Evolutionary conservation across 192 early-diverging fungal species (phyloP).

Genomic region (Umbelopsis sp.): DNA sequence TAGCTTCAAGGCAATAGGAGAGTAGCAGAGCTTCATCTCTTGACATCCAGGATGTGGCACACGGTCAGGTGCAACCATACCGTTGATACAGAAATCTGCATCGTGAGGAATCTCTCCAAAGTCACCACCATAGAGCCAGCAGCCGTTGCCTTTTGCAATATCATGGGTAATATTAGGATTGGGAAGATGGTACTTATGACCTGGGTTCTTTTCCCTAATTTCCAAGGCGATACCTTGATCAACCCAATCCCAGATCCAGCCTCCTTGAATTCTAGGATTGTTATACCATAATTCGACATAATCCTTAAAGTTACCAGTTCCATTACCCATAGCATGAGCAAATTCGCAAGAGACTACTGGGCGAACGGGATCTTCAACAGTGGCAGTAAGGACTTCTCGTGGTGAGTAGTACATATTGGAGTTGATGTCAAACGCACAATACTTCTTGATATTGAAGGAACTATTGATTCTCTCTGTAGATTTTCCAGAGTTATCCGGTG

Average conservation of each 20-base stretch:
- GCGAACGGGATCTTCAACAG: conserved; percentile 5
- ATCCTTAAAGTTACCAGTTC: conserved; percentile 13
- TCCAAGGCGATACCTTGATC: conserved; percentile 18
- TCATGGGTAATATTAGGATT: conserved; percentile 4
- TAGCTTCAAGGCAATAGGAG: conserved; percentile 4
- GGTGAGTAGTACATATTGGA: conserved; percentile 24
- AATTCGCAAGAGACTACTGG: conserved; percentile 12
- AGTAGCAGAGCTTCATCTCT: conserved; percentile 19
- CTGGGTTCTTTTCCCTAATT: neutral
- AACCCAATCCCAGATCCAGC: conserved; percentile 22
- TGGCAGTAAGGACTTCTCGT: neutral
- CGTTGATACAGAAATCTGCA: conserved; percentile 11
- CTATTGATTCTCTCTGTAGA: neutral
- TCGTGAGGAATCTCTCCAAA: conserved; percentile 17
- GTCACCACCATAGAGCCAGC: conserved; percentile 21
- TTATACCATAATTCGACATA: conserved; percentile 12
- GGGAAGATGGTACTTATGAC: neutral
- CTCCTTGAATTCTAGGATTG: conserved; percentile 14
- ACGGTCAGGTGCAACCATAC: conserved; percentile 14
- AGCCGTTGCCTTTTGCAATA: neutral
- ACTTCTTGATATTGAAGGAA: neutral
- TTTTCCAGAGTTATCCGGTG: neutral
- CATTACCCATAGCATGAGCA: conserved; percentile 24
- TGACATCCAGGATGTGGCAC: conserved; percentile 9
- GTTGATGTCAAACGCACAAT: conserved; percentile 13